Conservation (phyloP, 768 basidiomycete genomes). For the Rubroboletus pulcherrimus region DNA sequence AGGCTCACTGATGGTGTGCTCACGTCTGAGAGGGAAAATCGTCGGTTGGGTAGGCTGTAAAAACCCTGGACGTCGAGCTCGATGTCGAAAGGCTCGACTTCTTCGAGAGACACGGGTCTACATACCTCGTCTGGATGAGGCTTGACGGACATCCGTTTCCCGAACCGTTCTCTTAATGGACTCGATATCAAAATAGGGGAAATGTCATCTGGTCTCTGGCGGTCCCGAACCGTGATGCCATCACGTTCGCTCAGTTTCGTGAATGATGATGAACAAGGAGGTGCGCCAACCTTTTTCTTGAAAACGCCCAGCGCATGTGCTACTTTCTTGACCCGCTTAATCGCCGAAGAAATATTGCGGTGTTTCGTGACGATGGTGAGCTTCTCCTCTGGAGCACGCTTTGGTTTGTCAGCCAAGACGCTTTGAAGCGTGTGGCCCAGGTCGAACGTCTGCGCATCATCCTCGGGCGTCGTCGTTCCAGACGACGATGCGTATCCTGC, state of each 20-base stretch:
- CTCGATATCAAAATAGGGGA: conserved; percentile 23
- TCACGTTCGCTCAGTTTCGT: neutral
- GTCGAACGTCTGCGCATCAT: conserved; percentile 23
- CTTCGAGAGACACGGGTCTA: neutral
- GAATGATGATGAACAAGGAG: neutral
- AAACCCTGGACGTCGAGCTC: conserved; percentile 13
- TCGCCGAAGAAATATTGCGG: conserved; percentile 12
- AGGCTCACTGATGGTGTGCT: conserved; percentile 14
- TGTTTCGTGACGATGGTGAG: conserved; percentile 8
- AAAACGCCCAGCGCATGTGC: conserved; percentile 19
- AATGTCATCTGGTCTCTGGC: conserved; percentile 23
- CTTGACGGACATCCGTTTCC: conserved; percentile 26
- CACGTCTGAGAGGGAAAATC: conserved; percentile 28
- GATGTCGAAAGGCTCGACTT: neutral
- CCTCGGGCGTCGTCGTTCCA: conserved; percentile 31
- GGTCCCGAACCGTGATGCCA: neutral
- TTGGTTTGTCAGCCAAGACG: conserved; percentile 6
- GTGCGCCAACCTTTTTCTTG: conserved; percentile 23
- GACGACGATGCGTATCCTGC: conserved; percentile 26
- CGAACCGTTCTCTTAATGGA: conserved; percentile 29
- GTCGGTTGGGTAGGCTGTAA: conserved; percentile 29
- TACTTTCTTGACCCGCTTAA: conserved; percentile 24
- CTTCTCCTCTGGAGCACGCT: neutral
- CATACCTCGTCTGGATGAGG: conserved; percentile 27
- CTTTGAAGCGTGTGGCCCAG: conserved; percentile 12